Base-by-base conservation (phyloP, 192 early-diverging fungal genomes). In the Rhizoclosmatium globosum region DNA sequence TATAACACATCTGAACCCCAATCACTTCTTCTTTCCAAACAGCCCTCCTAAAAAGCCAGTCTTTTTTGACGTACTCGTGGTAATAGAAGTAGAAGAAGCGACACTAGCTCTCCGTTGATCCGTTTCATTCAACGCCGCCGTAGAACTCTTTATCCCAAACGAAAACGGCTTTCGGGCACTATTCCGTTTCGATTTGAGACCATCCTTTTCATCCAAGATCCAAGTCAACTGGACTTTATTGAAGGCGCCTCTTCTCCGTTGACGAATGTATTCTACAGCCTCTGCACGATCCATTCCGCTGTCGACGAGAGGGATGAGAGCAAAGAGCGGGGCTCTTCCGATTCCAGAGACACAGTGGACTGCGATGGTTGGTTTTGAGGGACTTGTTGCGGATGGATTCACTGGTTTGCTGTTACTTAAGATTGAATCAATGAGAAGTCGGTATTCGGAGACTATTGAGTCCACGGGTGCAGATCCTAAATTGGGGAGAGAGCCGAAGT, bases 301-400 rank as follows among this genome's bases (percentile, higher is more conserved):
- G 68, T 95, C 94, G 44, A 95, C 90, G 42, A 95, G 81, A 6
- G 91, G 90, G 74, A 91, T 89, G 4, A 91, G 89, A 7, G 94
- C 96, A n/a, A 99, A 85, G 11, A 97, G 91, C 2, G 98, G 97
- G 2, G 98, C 98, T 21, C 98, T 92, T 3, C 97, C 97, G 9
- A 99, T 87, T 21, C 97, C 97, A 31, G 59, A 64, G 9, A 79
- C 62, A 47, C 78, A 79, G 61, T 79, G 78, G 6, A 79, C 78
- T 42, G 78, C 78, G 7, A 79, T 44, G 6, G 82, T 78, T 19
- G 82, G 56, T 42, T 44, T 46, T 57, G 69, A 39, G 61, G 31
- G 31, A 31, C 62, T 50, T 43, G 79, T 31, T 38, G 80, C 31
- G 65, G 56, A 17, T 57, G 56, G 13, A 57, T 57, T 57, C 21